Conservation (phyloP, 2,329 filamentous ascomycete genomes). For the Colletotrichum musicola region DNA sequence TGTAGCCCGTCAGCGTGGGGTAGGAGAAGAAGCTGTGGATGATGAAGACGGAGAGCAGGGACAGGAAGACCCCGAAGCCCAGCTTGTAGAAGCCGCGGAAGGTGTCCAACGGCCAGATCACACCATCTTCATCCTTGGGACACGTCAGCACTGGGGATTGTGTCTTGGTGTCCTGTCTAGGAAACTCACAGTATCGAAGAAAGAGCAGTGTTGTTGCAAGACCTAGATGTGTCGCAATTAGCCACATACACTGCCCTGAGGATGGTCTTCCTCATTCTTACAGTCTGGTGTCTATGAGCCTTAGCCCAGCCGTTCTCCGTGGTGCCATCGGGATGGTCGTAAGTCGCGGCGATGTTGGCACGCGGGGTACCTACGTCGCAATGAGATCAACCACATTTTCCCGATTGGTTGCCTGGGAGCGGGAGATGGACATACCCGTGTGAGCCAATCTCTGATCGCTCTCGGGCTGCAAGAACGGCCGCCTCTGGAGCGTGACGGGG, state of each 20-base stretch:
- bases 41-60: slow-evolving; percentile 52
- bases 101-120: slow-evolving; percentile 54
- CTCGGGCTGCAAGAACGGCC: slow-evolving; percentile 46
- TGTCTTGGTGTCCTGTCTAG: accelerated
- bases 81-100: slow-evolving; percentile 54
- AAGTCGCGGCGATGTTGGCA: slow-evolving; percentile 51
- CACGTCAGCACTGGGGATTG: background rate
- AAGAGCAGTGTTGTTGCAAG: slow-evolving; percentile 55
- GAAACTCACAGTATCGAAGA: slow-evolving; percentile 53
- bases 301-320: slow-evolving; percentile 48
- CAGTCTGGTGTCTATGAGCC: slow-evolving; percentile 48
- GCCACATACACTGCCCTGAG: background rate
- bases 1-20: slow-evolving; percentile 51
- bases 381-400: background rate
- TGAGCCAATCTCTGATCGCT: slow-evolving; percentile 45
- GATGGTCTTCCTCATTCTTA: slow-evolving; percentile 1
- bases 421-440: slow-evolving; percentile 40
- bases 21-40: slow-evolving; percentile 60
- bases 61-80: slow-evolving; percentile 56
- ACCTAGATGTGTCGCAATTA: slow-evolving; percentile 28
- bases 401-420: background rate
- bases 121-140: slow-evolving; percentile 50
- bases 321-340: slow-evolving; percentile 51
- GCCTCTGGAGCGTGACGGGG: slow-evolving; percentile 45
- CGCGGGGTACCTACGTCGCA: slow-evolving; percentile 46